Percentiles rank a stretch among this genome's conserved stretches.
These are phyloP conservation scores for Brettanomyces naardenensis DNA, from an alignment of 805 yeast species.

Conservation along the genomic window DNA sequence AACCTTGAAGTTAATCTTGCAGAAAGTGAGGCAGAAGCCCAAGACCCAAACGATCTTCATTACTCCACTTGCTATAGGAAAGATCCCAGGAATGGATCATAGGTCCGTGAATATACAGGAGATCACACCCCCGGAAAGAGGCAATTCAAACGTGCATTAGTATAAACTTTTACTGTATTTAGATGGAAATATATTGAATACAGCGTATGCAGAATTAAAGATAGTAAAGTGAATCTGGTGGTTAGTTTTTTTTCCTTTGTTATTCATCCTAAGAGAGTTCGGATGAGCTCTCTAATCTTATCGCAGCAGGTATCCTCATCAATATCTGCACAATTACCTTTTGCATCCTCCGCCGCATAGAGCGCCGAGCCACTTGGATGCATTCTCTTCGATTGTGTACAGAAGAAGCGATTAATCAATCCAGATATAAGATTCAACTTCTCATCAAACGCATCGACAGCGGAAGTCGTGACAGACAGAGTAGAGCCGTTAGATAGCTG, in stretches of 20 bases:
- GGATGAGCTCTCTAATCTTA: conserved; percentile 14
- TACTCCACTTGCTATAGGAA: conserved; percentile 87
- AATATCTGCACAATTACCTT: background rate
- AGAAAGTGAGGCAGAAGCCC: conserved; percentile 53
- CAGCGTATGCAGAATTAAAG: no score
- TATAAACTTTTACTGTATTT: no score
- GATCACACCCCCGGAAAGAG: conserved; percentile 34
- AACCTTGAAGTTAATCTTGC: conserved; percentile 66
- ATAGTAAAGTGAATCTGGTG: no score
- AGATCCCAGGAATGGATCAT: conserved; percentile 48
- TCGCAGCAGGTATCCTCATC: conserved; percentile 12
- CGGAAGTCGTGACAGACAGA: background rate
- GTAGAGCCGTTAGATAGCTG: background rate
- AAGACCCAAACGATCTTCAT: conserved; percentile 84
- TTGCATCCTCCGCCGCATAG: conserved; percentile 5
- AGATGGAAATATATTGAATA: no score
- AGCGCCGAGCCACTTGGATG: conserved; percentile 3
- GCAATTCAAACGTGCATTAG: conserved; percentile 2
- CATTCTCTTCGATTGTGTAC: conserved; percentile 4
- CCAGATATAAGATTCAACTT: conserved; percentile 13
- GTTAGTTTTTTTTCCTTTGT: no score
- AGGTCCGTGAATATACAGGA: conserved; percentile 56
- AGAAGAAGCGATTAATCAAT: conserved; percentile 6
- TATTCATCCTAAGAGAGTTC: conserved; percentile 5
- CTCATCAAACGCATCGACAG: conserved; percentile 12